Base-by-base conservation (phyloP, 2,329 filamentous ascomycete species). In the Talaromyces amestolkiae region DNA sequence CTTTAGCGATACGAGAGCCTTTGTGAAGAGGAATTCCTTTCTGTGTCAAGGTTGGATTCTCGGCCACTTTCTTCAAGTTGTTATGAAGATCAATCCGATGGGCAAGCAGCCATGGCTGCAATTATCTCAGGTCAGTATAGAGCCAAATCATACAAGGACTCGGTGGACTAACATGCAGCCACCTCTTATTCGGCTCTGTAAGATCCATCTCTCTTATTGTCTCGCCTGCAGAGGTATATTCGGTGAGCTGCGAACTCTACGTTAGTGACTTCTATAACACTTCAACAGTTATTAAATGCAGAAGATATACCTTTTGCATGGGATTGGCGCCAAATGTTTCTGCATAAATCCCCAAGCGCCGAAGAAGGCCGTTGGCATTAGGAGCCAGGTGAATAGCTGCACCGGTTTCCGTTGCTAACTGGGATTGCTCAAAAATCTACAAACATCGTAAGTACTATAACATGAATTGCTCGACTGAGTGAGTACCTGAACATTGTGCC, bases 311-410 rank as follows among this genome's bases (percentile, higher is more conserved):
- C 58, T n/a, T 68, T 66, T 11, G 51, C 17, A 27, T 54, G 17
- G 24, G 51, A 67, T 73, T 80, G 61, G 81, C 78, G 3, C 80
- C 80, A 51, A 76, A 76, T 0, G 72, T 71, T 63, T 79, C 76
- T 0, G 79, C 75, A 59, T 74, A 72, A 1, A 84, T 69, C 0
- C 82, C 81, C 60, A 83, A 73, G 41, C 80, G 74, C 10, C 75
- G 74, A 5, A 89, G 76, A 2, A 89, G 73, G 0, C 85, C 84
- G 71, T 88, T 87, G 2, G 82, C 77, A 69, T 90, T 90, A 0
- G 87, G 86, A 0, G 85, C 82, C 3, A 89, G 72, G 70, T 89
- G 86, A n/a, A 89, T 82, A 0, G 87, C 87, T 2, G 87, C 87
- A 0, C 87, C 87, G 0, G 80, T 75, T 73, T 89, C 86, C 58